Conservation (phyloP, 352 stramenopile species). For the Globisporangium echinulatum region DNA sequence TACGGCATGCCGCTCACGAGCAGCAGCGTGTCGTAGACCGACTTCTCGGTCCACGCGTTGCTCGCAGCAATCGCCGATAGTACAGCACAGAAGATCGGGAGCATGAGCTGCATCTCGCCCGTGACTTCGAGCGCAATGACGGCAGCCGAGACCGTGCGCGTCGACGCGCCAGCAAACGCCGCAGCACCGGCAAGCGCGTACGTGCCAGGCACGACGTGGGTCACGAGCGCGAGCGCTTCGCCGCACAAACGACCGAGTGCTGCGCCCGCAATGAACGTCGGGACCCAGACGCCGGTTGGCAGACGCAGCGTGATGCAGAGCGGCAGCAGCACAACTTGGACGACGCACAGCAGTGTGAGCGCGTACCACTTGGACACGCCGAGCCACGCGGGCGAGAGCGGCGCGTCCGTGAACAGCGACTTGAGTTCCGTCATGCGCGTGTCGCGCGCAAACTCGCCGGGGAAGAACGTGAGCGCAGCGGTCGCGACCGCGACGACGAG, state of each 20-base stretch:
- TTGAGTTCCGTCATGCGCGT: constrained; percentile 54
- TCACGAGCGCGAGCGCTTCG: constrained; percentile 27
- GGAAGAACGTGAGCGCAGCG: constrained; percentile 61
- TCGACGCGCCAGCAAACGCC: constrained; percentile 61
- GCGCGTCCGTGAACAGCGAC: constrained; percentile 49
- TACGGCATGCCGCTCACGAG: constrained; percentile 74
- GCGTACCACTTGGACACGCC: constrained; percentile 66
- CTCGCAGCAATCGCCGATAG: constrained; percentile 59
- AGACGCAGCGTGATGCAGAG: constrained; percentile 79
- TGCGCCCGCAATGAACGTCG: constrained; percentile 80
- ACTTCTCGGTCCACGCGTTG: constrained; percentile 63
- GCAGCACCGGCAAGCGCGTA: constrained; percentile 79
- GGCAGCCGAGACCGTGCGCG: constrained; percentile 70
- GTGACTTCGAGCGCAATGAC: constrained; percentile 88
- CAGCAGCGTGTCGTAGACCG: constrained; percentile 81
- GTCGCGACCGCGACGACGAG: constrained; percentile 58
- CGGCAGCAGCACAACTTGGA: constrained; percentile 64
- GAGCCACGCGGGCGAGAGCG: constrained; percentile 40
- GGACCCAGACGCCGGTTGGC: constrained; percentile 79
- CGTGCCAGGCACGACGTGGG: constrained; percentile 44
- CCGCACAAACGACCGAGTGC: constrained; percentile 76
- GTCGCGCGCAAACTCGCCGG: constrained; percentile 51
- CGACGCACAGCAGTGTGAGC: constrained; percentile 31
- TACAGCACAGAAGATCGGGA: constrained; percentile 73
- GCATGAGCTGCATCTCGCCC: constrained; percentile 70